phyloP scores from a whole-genome alignment of 2,329 filamentous ascomycete genomes.

The Simplicillium aogashimaense region DNA sequence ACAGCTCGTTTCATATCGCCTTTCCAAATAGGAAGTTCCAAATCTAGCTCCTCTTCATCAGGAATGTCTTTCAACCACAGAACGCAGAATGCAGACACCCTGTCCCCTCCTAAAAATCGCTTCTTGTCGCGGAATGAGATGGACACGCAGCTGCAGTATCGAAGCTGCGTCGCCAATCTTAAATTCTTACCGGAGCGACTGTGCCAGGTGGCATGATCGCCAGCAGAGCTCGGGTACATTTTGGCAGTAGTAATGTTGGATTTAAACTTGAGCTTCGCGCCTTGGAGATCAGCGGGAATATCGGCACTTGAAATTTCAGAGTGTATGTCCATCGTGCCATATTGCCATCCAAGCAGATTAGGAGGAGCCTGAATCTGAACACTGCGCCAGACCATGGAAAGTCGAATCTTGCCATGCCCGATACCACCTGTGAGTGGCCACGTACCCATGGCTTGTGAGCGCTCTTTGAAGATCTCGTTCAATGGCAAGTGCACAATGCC shows the following conservation, averaged over 20 bases:
- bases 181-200: constrained; percentile 32
- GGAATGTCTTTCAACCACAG: constrained; percentile 61
- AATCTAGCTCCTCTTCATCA: constrained; percentile 53
- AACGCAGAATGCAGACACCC: constrained; percentile 46
- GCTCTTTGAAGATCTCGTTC: constrained; percentile 47
- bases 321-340: constrained; percentile 59
- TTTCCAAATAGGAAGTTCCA: constrained; percentile 56
- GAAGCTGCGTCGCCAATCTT: constrained; percentile 47
- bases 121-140: constrained; percentile 37
- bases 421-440: constrained; percentile 63
- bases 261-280: constrained; percentile 47
- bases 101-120: constrained; percentile 37
- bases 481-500: constrained; percentile 63
- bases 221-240: constrained; percentile 33
- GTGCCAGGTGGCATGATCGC: constrained; percentile 39
- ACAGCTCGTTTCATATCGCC: constrained; percentile 40
- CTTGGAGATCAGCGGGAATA: constrained; percentile 35
- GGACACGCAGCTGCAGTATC: constrained; percentile 46
- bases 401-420: constrained; percentile 58
- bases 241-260: constrained; percentile 49
- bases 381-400: constrained; percentile 66
- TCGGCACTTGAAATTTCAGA: constrained; percentile 31
- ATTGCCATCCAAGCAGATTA: constrained; percentile 58
- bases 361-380: constrained; percentile 51
- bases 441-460: constrained; percentile 53